Evolutionary conservation across 805 yeast genomes (phyloP).

Genomic region (Yarrowia deformans): DNA sequence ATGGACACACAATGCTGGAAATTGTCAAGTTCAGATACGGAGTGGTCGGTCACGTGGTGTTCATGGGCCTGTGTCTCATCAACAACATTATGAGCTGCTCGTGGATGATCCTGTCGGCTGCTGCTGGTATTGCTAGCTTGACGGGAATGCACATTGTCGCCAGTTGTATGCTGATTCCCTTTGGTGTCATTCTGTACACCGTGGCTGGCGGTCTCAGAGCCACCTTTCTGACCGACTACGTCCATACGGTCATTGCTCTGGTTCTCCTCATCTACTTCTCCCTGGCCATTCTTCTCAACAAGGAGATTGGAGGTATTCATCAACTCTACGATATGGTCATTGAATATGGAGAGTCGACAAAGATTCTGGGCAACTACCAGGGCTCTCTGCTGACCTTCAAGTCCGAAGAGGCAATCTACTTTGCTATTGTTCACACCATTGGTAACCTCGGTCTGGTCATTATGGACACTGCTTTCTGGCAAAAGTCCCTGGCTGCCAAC

Average conservation of each 20-base stretch:
- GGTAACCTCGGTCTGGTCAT: conserved; percentile 42
- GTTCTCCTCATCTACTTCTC: conserved; percentile 45
- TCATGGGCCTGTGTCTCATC: conserved; percentile 40
- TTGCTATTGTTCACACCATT: conserved; percentile 42
- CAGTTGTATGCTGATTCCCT: conserved; percentile 57
- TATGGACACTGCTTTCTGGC: conserved; percentile 52
- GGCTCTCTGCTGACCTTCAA: conserved; percentile 58
- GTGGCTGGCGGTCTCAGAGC: conserved; percentile 61
- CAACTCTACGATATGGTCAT: conserved; percentile 55
- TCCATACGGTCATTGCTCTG: conserved; percentile 55
- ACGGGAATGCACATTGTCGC: conserved; percentile 60
- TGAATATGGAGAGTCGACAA: conserved; percentile 54
- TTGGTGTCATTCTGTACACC: conserved; percentile 60
- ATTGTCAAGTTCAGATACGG: conserved; percentile 77
- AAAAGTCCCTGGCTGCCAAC: conserved; percentile 56
- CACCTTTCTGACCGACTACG: conserved; percentile 62
- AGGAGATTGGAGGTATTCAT: conserved; percentile 56
- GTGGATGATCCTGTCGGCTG: conserved; percentile 55
- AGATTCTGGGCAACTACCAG: conserved; percentile 40
- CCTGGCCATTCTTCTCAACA: conserved; percentile 51
- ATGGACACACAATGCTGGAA: conserved; percentile 81
- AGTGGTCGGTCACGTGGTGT: conserved; percentile 56
- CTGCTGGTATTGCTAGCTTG: conserved; percentile 54
- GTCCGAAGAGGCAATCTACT: conserved; percentile 41
- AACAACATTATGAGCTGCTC: conserved; percentile 49